Percentiles rank a stretch among this genome's conserved stretches.
These are phyloP conservation scores for Aureobasidium sp. DNA, from an alignment of 2,329 filamentous ascomycete genomes.

Conservation along the genomic window DNA sequence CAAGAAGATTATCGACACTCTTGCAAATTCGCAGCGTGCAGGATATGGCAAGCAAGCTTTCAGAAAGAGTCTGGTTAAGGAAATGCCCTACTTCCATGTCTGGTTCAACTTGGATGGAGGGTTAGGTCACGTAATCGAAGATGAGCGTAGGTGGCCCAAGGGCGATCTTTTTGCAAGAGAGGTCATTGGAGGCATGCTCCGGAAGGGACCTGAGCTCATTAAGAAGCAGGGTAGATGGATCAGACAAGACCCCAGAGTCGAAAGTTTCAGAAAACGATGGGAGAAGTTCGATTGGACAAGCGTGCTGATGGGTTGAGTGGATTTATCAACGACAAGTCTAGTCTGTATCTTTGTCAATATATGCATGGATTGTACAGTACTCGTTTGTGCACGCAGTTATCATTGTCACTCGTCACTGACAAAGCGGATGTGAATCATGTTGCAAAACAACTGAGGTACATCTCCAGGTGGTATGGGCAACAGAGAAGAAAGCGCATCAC, in stretches of 20 bases:
- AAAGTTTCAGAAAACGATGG: constrained; percentile 78
- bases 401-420: neutral
- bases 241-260: constrained; percentile 57
- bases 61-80: constrained; percentile 72
- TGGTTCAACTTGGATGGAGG: constrained; percentile 94
- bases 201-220: constrained; percentile 69
- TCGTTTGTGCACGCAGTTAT: neutral
- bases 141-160: constrained; percentile 72
- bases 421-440: neutral
- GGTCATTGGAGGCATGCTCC: constrained; percentile 85
- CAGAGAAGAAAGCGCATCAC: too few species aligned
- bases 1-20: constrained; percentile 85
- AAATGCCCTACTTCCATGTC: constrained; percentile 97
- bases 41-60: constrained; percentile 76
- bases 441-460: too few species aligned
- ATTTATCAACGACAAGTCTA: neutral
- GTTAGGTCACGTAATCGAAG: constrained; percentile 85
- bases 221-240: constrained; percentile 87
- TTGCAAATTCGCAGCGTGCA: constrained; percentile 48
- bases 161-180: constrained; percentile 91
- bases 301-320: constrained; percentile 31
- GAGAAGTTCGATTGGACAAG: constrained; percentile 85
- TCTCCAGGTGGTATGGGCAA: too few species aligned
- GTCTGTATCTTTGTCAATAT: too few species aligned
- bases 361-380: neutral